Base-by-base conservation (phyloP, 257 asterid species). In the Solanum lycopersicoides region DNA sequence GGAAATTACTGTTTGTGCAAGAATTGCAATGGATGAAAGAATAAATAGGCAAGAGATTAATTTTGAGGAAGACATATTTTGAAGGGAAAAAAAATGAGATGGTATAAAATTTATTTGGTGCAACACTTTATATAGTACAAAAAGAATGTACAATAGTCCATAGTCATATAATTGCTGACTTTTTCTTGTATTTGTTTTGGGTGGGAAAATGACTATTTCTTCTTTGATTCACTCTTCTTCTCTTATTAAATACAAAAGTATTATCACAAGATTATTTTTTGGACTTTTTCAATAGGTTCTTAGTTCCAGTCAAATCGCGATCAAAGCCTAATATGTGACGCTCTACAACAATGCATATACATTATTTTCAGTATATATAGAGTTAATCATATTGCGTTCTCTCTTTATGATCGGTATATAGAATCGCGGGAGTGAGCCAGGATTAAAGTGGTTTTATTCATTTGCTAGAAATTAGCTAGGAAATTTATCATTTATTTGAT, bases 1-100 rank as follows among this genome's bases (percentile, higher is more conserved):
- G 3, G 91, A 75, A 45, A 83, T 30, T n/a, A 90, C 82, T 44
- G 84, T 73, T 60, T 60, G 68, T 3, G 21, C 68, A 65, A 65
- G 12, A 11, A n/a, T 68, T 20, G 30, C 74, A 34, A 18, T 41
- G 18, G 14, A 21, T 13, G 32, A 83, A 32, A 83, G 74, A 11
- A 59, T 3, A 35, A 39, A 14, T 42, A 90, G 73, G 59, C 34
- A 37, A 63, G 82, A 84, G 83, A 86, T 65, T 23, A 86, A 16
- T 59, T 87, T 84, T 5, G 76, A 73, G 86, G 44, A 56, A 23
- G 75, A 12, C 86, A 83, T 56, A 34, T 72, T 72, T 71, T 71
- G 44, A 28, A 3, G 25, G 2, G 1, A 39, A 28, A 13, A 12
- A 2, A 25, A 11, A 12, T 41, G 83, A 75, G 83, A 30, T 39